These are phyloP conservation scores for Catunica adiposa DNA, from an alignment of 2,329 filamentous ascomycete species.

Conservation along the genomic window DNA sequence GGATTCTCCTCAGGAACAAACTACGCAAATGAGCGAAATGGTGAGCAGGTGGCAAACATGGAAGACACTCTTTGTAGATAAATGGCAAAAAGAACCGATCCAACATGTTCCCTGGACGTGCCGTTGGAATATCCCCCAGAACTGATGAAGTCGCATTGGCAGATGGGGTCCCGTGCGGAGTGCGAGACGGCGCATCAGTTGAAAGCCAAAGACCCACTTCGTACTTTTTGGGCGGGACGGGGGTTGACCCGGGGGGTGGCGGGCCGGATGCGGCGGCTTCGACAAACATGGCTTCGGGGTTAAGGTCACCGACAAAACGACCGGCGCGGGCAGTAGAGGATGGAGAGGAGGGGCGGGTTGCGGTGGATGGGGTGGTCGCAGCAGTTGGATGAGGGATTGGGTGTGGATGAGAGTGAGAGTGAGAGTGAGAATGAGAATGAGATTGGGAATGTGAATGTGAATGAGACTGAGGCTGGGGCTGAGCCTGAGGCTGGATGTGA, in stretches of 20 bases:
- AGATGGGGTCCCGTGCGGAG: background rate
- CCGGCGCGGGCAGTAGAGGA: constrained; percentile 18
- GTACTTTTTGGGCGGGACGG: constrained; percentile 25
- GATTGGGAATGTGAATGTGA: too few relatives aligned
- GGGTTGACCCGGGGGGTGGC: constrained; percentile 17
- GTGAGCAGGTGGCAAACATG: constrained; percentile 29
- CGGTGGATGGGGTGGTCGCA: background rate
- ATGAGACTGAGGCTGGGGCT: too few relatives aligned
- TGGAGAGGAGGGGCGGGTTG: constrained; percentile 4
- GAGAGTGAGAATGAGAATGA: too few relatives aligned
- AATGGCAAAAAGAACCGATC: constrained; percentile 27
- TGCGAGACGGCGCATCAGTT: constrained; percentile 7
- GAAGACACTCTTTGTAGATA: constrained; percentile 29
- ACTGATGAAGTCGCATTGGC: background rate
- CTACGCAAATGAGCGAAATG: constrained; percentile 30
- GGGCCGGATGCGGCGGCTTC: constrained; percentile 31
- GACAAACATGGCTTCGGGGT: constrained; percentile 43
- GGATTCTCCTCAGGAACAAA: constrained; percentile 35
- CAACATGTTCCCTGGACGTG: constrained; percentile 19
- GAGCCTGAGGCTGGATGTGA: constrained; percentile 6
- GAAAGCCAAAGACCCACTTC: constrained; percentile 41
- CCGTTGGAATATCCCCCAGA: background rate
- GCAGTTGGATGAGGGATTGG: constrained; percentile 13
- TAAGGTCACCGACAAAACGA: constrained; percentile 42
- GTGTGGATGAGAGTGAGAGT: constrained; percentile 13